phyloP scores from a whole-genome alignment of 345 rosid species.

The Eucalyptus albens region DNA sequence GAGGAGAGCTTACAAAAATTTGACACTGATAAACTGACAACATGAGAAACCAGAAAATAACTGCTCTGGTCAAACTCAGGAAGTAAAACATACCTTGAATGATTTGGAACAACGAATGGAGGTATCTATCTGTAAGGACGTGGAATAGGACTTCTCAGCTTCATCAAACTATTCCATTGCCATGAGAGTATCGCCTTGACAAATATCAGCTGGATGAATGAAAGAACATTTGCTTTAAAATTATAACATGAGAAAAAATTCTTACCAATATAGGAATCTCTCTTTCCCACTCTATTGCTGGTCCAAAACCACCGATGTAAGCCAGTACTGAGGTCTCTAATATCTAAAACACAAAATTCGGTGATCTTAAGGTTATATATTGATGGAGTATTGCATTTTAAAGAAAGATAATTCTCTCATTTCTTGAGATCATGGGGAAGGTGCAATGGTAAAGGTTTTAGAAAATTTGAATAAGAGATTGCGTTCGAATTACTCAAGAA shows the following conservation, averaged over 20 bases:
- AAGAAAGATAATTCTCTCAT: background rate
- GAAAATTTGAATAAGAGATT: background rate
- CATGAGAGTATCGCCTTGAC: conserved; percentile 69
- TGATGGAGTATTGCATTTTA: background rate
- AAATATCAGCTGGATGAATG: conserved; percentile 28
- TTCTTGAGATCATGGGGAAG: background rate
- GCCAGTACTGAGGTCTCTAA: background rate
- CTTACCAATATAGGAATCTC: background rate
- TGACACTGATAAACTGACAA: background rate
- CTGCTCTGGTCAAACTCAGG: background rate
- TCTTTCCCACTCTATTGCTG: background rate
- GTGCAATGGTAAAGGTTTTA: background rate
- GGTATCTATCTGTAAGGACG: conserved; percentile 51
- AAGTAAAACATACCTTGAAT: conserved; percentile 34
- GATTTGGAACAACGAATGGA: conserved; percentile 51
- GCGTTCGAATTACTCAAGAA: background rate
- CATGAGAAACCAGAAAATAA: background rate
- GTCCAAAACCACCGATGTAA: background rate
- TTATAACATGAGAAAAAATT: background rate
- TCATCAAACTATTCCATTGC: conserved; percentile 44
- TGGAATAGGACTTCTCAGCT: conserved; percentile 52
- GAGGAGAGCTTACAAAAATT: background rate
- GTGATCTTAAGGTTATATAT: background rate
- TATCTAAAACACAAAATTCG: background rate
- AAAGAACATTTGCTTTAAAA: background rate